Evolutionary conservation across 192 early-diverging fungal species (phyloP), one percentile per base, ranked within the genome.

Genomic region (Umbelopsis sp.): DNA sequence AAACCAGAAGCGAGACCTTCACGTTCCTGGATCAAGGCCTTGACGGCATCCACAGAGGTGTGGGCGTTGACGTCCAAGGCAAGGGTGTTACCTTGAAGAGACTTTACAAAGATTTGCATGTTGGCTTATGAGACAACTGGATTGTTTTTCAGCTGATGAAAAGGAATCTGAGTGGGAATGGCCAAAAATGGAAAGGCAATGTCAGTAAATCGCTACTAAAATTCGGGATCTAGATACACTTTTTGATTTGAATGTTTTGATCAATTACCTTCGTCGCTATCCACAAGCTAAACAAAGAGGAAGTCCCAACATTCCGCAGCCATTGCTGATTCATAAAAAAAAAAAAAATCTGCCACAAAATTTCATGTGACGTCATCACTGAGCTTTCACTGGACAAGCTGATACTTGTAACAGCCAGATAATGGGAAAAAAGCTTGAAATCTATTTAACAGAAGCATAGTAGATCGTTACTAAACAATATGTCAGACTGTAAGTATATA

Each of bases 51-150:
- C 66, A 89, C 80, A 70, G 72, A 75, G 59, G 83, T 82, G 56
- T 70, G 65, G 38, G 85, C 65, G 71, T 84, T 76, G 77, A 84
- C 88, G 73, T 89, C 84, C 76, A 89, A 69, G 75, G 88, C 81
- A 76, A 88, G 72, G 78, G 88, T 89, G 75, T 87, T 86, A 71
- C 88, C 88, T 45, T 87, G 72, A 72, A 89, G 81, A 70, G 88
- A 83, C 81, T 88, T 89, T 45, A 89, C 88, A 81, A 89, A 89
- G 74, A 85, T 72, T 74, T 89, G 83, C 85, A 86, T 87, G 74
- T 45, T 66, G 44, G 73, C 80, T 74, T 77, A 82, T 81, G 75
- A 71, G 75, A 82, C 74, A 85, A 85, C 73, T 83, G 74, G 79
- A 84, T 82, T 82, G 74, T 82, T 82, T 82, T 78, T 82, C 80